Base-by-base conservation (phyloP, 1,284 basidiomycete species). In the Apiotrichum brassicae region DNA sequence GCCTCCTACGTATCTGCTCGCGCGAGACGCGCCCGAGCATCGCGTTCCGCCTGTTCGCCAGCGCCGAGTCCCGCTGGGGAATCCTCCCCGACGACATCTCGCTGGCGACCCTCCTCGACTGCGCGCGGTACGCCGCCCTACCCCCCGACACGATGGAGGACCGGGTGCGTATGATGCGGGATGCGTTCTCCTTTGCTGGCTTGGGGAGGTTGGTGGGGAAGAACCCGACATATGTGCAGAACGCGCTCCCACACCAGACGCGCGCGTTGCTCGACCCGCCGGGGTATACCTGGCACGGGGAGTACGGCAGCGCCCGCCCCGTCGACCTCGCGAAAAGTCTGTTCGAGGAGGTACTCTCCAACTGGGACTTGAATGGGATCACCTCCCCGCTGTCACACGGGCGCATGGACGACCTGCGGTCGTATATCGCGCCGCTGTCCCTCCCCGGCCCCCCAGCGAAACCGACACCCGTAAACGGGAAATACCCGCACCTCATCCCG, bases 401-500 rank as follows among this genome's bases (percentile, higher is more conserved):
- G 28, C 24, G 35, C 32, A 28, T 42, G 3, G 4, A 32, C 24
- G 34, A 37, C 23, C 19, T 38, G 7, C 25, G 22, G 20, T 22
- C 36, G 23, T 36, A 48, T 32, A 28, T 32, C 39, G 7, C 34
- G 1, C 25, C 32, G 20, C 33, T 12, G 3, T 19, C 14, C 16
- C 39, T 43, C n/a, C 33, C 23, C 8, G 20, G 14, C 22, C 30
- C 28, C 3, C 37, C 34, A 14, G 34, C 14, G 25, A 16, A 14
- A 9, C 39, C 49, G 24, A 8, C 11, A 23, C 16, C 39, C 18
- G 5, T n/a, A 19, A 11, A 14, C 20, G 19, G 19, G n/a, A 8
- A 36, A 23, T 71, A 68, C 51, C 76, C 72, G 0, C 69, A 77
- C 23, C 70, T 85, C 36, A 54, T 77, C 18, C 75, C 74, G 36